These are phyloP conservation scores for Thelonectria olida DNA, from an alignment of 2,329 filamentous ascomycete genomes.

Conservation along the genomic window DNA sequence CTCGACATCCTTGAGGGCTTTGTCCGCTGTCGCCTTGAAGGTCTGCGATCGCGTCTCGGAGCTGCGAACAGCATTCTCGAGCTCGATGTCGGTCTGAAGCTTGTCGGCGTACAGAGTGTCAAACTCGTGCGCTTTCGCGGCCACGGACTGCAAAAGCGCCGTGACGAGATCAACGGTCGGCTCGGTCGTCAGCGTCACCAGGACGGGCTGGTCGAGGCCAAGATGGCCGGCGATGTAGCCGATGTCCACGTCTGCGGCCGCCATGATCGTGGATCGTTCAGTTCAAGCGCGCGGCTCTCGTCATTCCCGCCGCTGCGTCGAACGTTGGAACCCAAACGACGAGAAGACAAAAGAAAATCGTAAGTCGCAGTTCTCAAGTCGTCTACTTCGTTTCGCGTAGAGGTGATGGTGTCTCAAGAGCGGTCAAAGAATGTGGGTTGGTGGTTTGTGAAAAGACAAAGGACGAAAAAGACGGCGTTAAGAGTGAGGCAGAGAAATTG, in stretches of 20 bases:
- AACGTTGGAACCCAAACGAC: background rate
- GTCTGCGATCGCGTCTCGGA: conserved; percentile 84
- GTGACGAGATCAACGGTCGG: conserved; percentile 83
- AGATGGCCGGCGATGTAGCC: conserved; percentile 79
- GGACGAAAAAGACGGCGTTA: conserved; percentile 22
- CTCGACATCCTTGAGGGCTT: conserved; percentile 84
- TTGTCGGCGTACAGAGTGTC: conserved; percentile 88
- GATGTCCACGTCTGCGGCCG: conserved; percentile 67
- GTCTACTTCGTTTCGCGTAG: conserved; percentile 1
- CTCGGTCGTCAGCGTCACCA: conserved; percentile 68
- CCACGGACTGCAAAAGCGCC: conserved; percentile 77
- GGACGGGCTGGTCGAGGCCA: conserved; percentile 70
- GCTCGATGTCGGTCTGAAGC: conserved; percentile 87
- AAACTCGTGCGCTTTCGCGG: conserved; percentile 81
- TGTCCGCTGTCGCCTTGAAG: conserved; percentile 83
- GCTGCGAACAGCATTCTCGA: conserved; percentile 87
- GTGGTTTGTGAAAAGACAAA: conserved; percentile 11
- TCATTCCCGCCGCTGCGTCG: conserved; percentile 38
- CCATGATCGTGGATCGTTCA: conserved; percentile 48
- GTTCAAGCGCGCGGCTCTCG: conserved; percentile 35
- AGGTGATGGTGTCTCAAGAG: background rate
- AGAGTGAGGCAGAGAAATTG: conserved; percentile 35
- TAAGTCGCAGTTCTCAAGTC: conserved; percentile 1
- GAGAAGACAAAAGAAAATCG: conserved; percentile 1
- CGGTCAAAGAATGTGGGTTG: background rate